phyloP scores from a whole-genome alignment of 768 basidiomycete species.

The Coprinellus micaceus region DNA sequence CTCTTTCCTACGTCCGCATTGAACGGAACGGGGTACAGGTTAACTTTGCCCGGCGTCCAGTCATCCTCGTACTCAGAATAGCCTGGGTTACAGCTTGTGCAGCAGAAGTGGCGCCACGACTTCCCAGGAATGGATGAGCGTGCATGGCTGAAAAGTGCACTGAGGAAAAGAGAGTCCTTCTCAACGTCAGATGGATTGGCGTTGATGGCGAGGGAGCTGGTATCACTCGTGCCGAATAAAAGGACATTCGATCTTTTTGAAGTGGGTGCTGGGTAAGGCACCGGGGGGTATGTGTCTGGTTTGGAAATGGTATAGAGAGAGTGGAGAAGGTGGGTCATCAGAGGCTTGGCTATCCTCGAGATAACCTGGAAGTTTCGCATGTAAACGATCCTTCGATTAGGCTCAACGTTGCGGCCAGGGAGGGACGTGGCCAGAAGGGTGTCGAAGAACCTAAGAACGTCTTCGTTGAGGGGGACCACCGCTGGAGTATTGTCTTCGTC shows the following conservation, averaged over 20 bases:
- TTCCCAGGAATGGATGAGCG: neutral
- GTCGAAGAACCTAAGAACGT: neutral
- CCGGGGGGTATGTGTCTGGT: neutral
- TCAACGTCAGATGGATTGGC: neutral
- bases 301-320: neutral
- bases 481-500: too few relatives aligned
- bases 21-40: neutral
- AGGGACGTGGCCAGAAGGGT: neutral
- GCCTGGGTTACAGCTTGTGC: too few relatives aligned
- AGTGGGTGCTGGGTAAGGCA: neutral
- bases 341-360: slow-evolving; percentile 2
- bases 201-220: neutral
- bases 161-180: neutral
- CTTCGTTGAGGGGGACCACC: neutral
- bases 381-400: slow-evolving; percentile 4
- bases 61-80: neutral
- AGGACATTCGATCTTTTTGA: neutral
- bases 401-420: neutral
- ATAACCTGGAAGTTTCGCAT: slow-evolving; percentile 11
- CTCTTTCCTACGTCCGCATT: neutral
- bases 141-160: neutral
- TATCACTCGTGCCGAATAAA: neutral
- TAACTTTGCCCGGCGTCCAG: neutral
- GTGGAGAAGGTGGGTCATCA: slow-evolving; percentile 2
- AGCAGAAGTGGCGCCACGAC: too few relatives aligned